phyloP scores from a whole-genome alignment of 139 green algal genomes.

The Klebsormidium nitens region DNA sequence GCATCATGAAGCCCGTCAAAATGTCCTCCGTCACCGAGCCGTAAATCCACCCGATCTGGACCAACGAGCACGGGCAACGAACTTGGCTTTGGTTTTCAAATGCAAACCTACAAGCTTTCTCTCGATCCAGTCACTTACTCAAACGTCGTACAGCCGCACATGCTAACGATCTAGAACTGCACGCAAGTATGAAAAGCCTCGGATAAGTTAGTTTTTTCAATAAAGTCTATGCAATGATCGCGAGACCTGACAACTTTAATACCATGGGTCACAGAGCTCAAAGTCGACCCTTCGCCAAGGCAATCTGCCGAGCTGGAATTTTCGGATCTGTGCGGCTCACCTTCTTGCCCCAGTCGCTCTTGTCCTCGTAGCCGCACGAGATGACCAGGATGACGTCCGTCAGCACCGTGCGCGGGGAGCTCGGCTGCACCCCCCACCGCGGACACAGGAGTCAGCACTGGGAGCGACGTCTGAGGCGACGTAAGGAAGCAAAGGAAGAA shows the following conservation, averaged over 20 bases:
- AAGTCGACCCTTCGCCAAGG: not conserved
- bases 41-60: conserved; percentile 35
- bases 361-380: conserved; percentile 34
- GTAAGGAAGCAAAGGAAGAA: too few relatives aligned
- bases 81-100: not conserved
- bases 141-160: too few relatives aligned
- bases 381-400: conserved; percentile 30
- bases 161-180: not conserved
- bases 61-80: not conserved
- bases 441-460: too few relatives aligned
- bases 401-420: not conserved
- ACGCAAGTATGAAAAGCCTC: not conserved
- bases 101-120: too few relatives aligned
- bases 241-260: not conserved
- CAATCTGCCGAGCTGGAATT: not conserved
- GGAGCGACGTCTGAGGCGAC: too few relatives aligned
- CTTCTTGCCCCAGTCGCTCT: conserved; percentile 31
- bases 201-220: not conserved
- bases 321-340: not conserved
- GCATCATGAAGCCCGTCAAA: conserved; percentile 30
- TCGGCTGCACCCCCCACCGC: not conserved
- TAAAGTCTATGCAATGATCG: too few relatives aligned
- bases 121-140: too few relatives aligned
- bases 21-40: conserved; percentile 38
- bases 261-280: not conserved